Percentiles rank a stretch among this genome's conserved stretches.
Conservation (phyloP, 129 eudicot genomes). For the Scalesia atractyloides region DNA sequence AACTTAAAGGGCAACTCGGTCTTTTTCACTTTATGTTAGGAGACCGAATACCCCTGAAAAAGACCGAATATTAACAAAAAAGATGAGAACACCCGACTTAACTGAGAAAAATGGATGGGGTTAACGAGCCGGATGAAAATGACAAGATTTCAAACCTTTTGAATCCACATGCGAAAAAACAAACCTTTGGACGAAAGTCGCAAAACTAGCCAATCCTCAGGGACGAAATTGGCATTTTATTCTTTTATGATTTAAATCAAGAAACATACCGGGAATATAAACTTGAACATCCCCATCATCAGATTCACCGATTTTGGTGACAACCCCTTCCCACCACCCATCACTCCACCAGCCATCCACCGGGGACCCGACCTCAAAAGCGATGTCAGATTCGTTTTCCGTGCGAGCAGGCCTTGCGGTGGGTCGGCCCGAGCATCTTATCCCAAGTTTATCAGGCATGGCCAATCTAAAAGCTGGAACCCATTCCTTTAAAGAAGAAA, state of each 20-base stretch:
- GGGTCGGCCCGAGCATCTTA: conserved; percentile 66
- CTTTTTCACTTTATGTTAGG: no score
- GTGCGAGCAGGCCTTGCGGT: conserved; percentile 71
- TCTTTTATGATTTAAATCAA: not conserved
- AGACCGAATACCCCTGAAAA: no score
- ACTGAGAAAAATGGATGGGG: no score
- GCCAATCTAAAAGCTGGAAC: conserved; percentile 70
- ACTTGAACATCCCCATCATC: conserved; percentile 57
- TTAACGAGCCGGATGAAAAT: no score
- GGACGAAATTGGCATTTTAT: no score
- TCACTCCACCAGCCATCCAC: conserved; percentile 99
- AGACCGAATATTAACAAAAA: no score
- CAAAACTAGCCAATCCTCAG: no score
- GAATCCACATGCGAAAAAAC: no score
- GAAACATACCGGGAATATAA: conserved; percentile 69
- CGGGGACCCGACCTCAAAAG: conserved; percentile 65
- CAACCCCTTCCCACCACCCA: conserved; percentile 99
- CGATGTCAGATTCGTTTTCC: conserved; percentile 28
- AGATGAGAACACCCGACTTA: no score
- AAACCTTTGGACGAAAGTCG: no score
- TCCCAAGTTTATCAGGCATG: conserved; percentile 76
- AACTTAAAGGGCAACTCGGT: no score
- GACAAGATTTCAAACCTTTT: no score
- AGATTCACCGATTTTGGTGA: conserved; percentile 40
- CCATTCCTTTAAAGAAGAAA: conserved; percentile 63